A percentile compares a stretch with the other conserved stretches of the same genome.
These are phyloP conservation scores for Linum trigynum DNA, from an alignment of 345 rosid species.

Conservation along the genomic window DNA sequence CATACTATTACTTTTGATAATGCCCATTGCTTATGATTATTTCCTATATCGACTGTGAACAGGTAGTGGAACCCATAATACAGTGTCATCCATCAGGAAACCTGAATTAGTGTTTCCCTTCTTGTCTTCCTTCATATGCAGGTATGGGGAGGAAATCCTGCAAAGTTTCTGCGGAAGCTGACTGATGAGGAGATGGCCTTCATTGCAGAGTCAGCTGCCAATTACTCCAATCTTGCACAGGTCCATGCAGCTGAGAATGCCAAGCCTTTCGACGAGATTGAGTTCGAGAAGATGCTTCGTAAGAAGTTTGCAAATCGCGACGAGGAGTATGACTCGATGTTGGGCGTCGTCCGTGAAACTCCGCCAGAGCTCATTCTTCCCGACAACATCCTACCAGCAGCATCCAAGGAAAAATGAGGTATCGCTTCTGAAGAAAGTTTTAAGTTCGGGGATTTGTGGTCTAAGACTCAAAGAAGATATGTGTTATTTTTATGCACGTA, in stretches of 20 bases:
- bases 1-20: background rate
- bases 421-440: slow-evolving; percentile 10
- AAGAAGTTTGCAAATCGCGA: slow-evolving; percentile 60
- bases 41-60: background rate
- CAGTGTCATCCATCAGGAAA: no score
- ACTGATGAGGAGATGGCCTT: slow-evolving; percentile 60
- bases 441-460: slow-evolving; percentile 18
- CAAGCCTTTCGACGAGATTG: slow-evolving; percentile 66
- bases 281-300: slow-evolving; percentile 86
- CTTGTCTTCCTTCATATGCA: slow-evolving; percentile 15
- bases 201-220: slow-evolving; percentile 65
- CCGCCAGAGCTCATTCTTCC: slow-evolving; percentile 78
- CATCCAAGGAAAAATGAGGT: slow-evolving; percentile 48
- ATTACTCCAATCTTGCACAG: slow-evolving; percentile 78
- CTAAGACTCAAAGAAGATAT: slow-evolving; percentile 13
- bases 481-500: slow-evolving; percentile 24
- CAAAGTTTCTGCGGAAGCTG: slow-evolving; percentile 83
- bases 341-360: slow-evolving; percentile 71
- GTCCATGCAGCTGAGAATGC: slow-evolving; percentile 88
- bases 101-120: no score
- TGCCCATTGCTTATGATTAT: background rate
- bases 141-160: slow-evolving; percentile 99
- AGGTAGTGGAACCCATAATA: background rate
- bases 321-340: slow-evolving; percentile 81
- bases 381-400: slow-evolving; percentile 48